A percentile compares a stretch with the other conserved stretches of the same genome.
These are phyloP conservation scores for Hamamelis virginiana DNA, from an alignment of 164 flowering plant species.

Conservation along the genomic window DNA sequence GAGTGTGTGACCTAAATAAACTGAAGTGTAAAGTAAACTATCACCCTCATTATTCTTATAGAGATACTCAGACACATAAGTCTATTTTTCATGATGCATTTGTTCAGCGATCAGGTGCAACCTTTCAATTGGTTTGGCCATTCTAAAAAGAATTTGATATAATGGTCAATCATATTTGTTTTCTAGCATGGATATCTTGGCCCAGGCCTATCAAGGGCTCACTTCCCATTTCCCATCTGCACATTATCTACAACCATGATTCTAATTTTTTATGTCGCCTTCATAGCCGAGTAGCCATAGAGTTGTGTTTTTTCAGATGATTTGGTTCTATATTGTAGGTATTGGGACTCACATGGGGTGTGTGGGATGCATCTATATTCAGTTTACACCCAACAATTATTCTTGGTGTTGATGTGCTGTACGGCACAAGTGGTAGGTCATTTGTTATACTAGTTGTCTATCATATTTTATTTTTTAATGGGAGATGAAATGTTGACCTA, in stretches of 20 bases:
- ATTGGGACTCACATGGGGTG: conserved; percentile 86
- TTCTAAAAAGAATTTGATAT: neutral
- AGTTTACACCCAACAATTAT: conserved; percentile 60
- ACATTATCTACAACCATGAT: conserved; percentile 1
- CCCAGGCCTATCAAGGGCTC: neutral
- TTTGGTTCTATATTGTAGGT: conserved; percentile 40
- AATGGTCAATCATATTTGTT: neutral
- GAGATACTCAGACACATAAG: too few species aligned
- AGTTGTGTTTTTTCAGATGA: neutral
- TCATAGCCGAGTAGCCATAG: neutral
- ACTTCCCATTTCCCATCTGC: neutral
- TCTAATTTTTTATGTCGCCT: neutral
- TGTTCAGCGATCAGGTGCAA: neutral
- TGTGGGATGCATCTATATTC: conserved; percentile 75
- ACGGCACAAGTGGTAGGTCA: conserved; percentile 66
- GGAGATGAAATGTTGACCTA: conserved; percentile 4
- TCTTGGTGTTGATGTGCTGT: conserved; percentile 94
- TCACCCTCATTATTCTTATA: neutral
- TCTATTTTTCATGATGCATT: neutral
- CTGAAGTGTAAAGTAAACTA: conserved; percentile 62
- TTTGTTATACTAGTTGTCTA: neutral
- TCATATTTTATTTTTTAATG: neutral
- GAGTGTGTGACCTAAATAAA: conserved; percentile 57
- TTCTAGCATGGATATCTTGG: neutral
- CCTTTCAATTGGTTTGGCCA: neutral